Base-by-base conservation (phyloP, 257 asterid genomes). In the Solanum bulbocastanum region DNA sequence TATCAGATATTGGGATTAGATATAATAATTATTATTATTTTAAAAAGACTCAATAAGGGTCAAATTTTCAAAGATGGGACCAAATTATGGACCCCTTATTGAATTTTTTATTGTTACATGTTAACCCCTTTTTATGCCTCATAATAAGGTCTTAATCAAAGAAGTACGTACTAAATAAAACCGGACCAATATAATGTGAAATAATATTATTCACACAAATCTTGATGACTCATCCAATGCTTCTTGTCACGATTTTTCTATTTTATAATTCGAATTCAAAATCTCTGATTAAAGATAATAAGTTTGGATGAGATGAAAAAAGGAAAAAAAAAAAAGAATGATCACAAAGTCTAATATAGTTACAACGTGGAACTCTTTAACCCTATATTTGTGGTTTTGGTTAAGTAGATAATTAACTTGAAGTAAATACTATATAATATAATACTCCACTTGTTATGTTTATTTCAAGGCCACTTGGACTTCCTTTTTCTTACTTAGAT, bases 261-360 rank as follows among this genome's bases (percentile, higher is more conserved):
- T 20, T 56, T 20, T 0, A 56, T 0, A 7, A 56, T 20, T 20
- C 0, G 0, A 56, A 52, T 0, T 52, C 1, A 52, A 52, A 6
- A 16, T 16, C 1, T 52, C 4, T 52, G 0, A 52, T 16, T 18
- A 52, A 52, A 6, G 3, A 52, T 16, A 1, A 49, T 15, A 15
- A 15, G 8, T 49, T 49, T 5, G 8, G 0, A 5, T 2, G 8
- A 15, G 46, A 49, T 5, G 22, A 15, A 3, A 62, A n/a, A 39
- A 0, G 44, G 10, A 9, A 9, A 25, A 49, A 49, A 16, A 20
- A 79, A 20, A 1, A 5, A n/a, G 33, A 39, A 39, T 72, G 42
- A 37, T n/a, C 16, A 32, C 44, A 5, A 39, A 25, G n/a, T 72
- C 0, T 16, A 86, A 37, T 22, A 76, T 25, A 25, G n/a, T 78